Percentiles rank a stretch among this genome's conserved stretches.
These are phyloP conservation scores for Ogataea saltuana DNA, from an alignment of 805 yeast species.

Conservation along the genomic window DNA sequence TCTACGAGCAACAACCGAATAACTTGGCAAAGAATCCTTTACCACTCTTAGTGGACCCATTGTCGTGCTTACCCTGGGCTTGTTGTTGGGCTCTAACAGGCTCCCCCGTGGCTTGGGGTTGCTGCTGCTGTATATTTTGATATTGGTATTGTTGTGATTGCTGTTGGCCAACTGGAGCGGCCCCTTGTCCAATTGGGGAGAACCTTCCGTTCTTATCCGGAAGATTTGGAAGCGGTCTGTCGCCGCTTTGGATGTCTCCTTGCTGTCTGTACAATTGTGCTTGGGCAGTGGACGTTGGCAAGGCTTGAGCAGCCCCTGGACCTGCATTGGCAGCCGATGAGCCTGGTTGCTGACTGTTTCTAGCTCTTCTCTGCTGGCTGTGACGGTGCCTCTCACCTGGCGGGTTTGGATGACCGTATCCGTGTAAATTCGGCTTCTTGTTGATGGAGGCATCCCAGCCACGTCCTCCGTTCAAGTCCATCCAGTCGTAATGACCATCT, in stretches of 20 bases:
- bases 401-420: slow-evolving; percentile 94
- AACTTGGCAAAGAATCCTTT: slow-evolving; percentile 32
- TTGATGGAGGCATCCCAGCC: slow-evolving; percentile 93
- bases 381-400: slow-evolving; percentile 54
- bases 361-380: slow-evolving; percentile 38
- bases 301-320: slow-evolving; percentile 15
- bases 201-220: slow-evolving; percentile 32
- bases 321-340: slow-evolving; percentile 23
- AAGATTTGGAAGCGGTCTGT: slow-evolving; percentile 38
- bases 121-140: slow-evolving; percentile 24
- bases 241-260: slow-evolving; percentile 23
- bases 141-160: slow-evolving; percentile 20
- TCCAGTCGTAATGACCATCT: slow-evolving; percentile 97
- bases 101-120: slow-evolving; percentile 26
- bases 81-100: slow-evolving; percentile 19
- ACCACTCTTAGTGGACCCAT: slow-evolving; percentile 21
- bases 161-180: slow-evolving; percentile 16
- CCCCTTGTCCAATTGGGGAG: slow-evolving; percentile 21
- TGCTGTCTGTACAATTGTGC: slow-evolving; percentile 22
- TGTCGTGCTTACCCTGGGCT: slow-evolving; percentile 18
- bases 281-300: slow-evolving; percentile 17
- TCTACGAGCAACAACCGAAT: slow-evolving; percentile 25
- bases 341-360: slow-evolving; percentile 32
- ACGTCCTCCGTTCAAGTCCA: slow-evolving; percentile 90
- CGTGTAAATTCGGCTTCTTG: slow-evolving; percentile 92